Conservation (phyloP, 768 basidiomycete species). For the Termitomyces sp. region DNA sequence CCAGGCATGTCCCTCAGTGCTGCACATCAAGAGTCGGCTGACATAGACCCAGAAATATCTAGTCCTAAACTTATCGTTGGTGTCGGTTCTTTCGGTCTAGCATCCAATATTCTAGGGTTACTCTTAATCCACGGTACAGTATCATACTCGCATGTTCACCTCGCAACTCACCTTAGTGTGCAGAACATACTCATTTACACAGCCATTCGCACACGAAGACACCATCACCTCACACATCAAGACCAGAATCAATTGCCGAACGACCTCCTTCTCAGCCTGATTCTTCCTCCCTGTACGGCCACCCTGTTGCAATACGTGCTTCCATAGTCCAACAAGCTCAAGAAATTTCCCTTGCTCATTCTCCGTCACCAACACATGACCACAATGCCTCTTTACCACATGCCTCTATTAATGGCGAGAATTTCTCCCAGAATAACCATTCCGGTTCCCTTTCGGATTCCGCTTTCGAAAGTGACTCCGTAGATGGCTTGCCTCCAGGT, state of each 20-base stretch:
- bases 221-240: constrained; percentile 23
- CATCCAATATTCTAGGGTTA: constrained; percentile 89
- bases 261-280: constrained; percentile 28
- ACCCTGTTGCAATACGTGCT: constrained; percentile 73
- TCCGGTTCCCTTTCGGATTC: constrained; percentile 5
- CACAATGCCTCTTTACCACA: constrained; percentile 21
- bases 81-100: constrained; percentile 85
- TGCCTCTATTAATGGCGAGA: constrained; percentile 14
- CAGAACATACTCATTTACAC: constrained; percentile 70
- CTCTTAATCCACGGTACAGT: constrained; percentile 87
- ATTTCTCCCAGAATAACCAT: neutral
- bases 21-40: constrained; percentile 3
- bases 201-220: constrained; percentile 42
- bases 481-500: neutral
- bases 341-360: constrained; percentile 62
- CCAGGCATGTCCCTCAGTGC: constrained; percentile 50
- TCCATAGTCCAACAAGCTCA: constrained; percentile 81
- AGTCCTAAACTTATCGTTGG: constrained; percentile 86
- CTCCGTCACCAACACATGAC: constrained; percentile 38
- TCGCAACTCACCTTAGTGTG: constrained; percentile 3
- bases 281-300: constrained; percentile 65
- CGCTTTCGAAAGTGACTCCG: constrained; percentile 17
- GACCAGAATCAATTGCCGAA: constrained; percentile 17
- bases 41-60: constrained; percentile 61
- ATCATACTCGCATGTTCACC: neutral